phyloP scores from a whole-genome alignment of 2,329 filamentous ascomycete species.

The Penicillium sp. region DNA sequence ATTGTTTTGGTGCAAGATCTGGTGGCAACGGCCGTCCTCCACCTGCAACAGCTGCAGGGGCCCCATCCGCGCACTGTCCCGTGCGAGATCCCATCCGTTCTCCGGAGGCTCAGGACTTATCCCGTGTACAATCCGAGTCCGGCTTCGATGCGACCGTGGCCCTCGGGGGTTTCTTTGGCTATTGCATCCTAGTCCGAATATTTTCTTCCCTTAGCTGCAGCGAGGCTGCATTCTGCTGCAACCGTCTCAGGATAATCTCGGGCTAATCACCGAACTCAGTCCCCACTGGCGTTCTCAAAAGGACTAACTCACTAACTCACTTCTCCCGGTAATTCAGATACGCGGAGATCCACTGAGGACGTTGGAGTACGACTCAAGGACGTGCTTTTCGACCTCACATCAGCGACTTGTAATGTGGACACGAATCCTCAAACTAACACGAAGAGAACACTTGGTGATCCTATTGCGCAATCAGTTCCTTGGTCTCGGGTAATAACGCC shows the following conservation, averaged over 20 bases:
- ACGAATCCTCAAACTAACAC: neutral
- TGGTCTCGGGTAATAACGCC: neutral
- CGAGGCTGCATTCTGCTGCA: conserved; percentile 15
- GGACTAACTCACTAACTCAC: neutral
- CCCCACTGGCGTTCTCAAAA: conserved; percentile 9
- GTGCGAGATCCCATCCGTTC: conserved; percentile 16
- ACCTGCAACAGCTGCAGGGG: conserved; percentile 13
- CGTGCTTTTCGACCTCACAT: neutral
- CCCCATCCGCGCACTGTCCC: conserved; percentile 12
- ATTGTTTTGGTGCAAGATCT: conserved; percentile 13
- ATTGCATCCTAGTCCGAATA: conserved; percentile 3
- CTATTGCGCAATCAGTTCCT: neutral
- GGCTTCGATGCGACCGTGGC: neutral
- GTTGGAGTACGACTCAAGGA: neutral
- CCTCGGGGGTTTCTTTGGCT: neutral
- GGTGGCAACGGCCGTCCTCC: conserved; percentile 18
- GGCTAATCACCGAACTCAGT: conserved; percentile 20
- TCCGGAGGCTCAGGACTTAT: conserved; percentile 14
- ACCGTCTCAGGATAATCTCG: conserved; percentile 17
- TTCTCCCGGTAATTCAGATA: conserved; percentile 6
- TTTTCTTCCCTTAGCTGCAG: conserved; percentile 20
- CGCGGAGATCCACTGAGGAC: neutral
- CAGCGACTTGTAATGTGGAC: neutral
- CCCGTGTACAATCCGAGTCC: conserved; percentile 1
- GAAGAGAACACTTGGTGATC: neutral